Conservation (phyloP, 495 filamentous ascomycete species). For the Aspergillus heteromorphus region DNA sequence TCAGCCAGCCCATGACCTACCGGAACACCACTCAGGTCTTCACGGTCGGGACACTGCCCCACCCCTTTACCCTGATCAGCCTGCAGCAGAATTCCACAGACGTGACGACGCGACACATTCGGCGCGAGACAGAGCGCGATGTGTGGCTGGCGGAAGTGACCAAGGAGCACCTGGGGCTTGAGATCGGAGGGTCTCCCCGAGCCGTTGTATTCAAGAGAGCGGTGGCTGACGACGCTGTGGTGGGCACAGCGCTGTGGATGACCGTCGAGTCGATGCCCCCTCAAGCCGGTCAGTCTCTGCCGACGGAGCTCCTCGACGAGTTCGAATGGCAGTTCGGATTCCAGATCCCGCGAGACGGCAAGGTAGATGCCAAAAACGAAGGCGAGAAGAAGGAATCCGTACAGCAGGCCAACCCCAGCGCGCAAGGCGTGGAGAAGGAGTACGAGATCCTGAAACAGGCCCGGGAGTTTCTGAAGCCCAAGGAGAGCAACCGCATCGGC, state of each 20-base stretch:
- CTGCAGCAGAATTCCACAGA: constrained; percentile 50
- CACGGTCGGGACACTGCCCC: constrained; percentile 81
- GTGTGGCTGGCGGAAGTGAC: constrained; percentile 71
- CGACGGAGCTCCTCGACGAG: constrained; percentile 47
- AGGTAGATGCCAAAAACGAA: constrained; percentile 48
- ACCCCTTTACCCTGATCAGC: constrained; percentile 76
- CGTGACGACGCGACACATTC: constrained; percentile 62
- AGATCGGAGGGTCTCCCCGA: constrained; percentile 55
- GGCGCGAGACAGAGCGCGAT: constrained; percentile 71
- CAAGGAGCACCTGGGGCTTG: constrained; percentile 57
- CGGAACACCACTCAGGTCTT: constrained; percentile 60
- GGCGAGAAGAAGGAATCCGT: constrained; percentile 40
- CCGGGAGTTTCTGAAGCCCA: constrained; percentile 43
- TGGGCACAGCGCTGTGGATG: constrained; percentile 68
- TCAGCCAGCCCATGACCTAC: constrained; percentile 55
- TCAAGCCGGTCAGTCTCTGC: constrained; percentile 36
- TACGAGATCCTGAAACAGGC: constrained; percentile 59
- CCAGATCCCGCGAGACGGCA: constrained; percentile 54
- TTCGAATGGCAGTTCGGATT: constrained; percentile 92
- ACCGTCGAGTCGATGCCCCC: constrained; percentile 61
- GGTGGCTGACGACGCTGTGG: constrained; percentile 59
- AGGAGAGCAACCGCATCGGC: constrained; percentile 24
- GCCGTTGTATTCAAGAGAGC: constrained; percentile 74
- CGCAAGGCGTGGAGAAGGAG: constrained; percentile 48
- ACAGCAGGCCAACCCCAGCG: constrained; percentile 38